phyloP scores from a whole-genome alignment of 352 stramenopile species.

The Pythium periplocum region DNA sequence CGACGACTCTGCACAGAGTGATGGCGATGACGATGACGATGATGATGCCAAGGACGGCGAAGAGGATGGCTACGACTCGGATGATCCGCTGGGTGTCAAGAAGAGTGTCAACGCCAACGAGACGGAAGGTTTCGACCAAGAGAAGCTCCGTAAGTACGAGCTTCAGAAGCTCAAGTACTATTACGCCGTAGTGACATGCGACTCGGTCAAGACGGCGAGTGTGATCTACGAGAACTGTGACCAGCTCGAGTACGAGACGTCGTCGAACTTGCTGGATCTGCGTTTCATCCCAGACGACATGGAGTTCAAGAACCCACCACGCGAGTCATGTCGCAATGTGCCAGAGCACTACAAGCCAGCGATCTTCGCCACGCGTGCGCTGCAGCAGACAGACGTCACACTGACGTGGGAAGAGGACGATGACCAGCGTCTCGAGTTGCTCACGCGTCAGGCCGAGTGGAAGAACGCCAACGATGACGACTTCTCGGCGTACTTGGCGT shows the following conservation, averaged over 20 bases:
- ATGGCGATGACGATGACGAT: conserved; percentile 12
- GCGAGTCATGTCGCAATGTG: conserved; percentile 79
- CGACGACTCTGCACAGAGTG: neutral
- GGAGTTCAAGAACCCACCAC: conserved; percentile 82
- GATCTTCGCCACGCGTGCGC: conserved; percentile 91
- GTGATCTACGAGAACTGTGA: conserved; percentile 95
- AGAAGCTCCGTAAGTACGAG: conserved; percentile 96
- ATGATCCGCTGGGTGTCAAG: conserved; percentile 66
- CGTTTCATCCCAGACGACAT: conserved; percentile 92
- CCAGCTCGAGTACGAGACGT: conserved; percentile 97
- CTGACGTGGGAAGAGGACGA: conserved; percentile 96
- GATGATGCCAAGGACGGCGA: conserved; percentile 28
- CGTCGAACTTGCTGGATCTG: conserved; percentile 93
- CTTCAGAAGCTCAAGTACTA: conserved; percentile 98
- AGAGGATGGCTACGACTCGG: conserved; percentile 55
- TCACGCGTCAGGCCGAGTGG: conserved; percentile 71
- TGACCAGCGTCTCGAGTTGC: conserved; percentile 82
- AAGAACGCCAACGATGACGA: conserved; percentile 89
- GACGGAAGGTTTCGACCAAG: conserved; percentile 87
- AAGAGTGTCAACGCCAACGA: conserved; percentile 48
- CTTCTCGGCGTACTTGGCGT: conserved; percentile 93
- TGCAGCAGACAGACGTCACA: conserved; percentile 91
- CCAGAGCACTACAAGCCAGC: conserved; percentile 93
- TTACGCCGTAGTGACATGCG: conserved; percentile 95
- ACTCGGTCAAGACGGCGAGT: conserved; percentile 87